Base-by-base conservation (phyloP, 805 yeast genomes). In the Priceomyces medius region DNA sequence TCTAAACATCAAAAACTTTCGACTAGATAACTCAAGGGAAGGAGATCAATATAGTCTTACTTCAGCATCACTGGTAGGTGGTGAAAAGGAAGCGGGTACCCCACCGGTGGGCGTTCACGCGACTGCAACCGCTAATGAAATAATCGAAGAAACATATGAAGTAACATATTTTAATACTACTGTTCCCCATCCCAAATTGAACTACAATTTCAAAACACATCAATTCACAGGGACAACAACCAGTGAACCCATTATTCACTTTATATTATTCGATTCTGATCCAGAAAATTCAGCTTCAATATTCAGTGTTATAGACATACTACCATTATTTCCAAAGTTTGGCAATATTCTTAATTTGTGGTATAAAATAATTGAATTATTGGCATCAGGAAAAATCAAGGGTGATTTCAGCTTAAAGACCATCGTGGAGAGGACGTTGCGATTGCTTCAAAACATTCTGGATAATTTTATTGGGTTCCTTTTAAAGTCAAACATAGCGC, bases 201-300 rank as follows among this genome's bases (percentile, higher is more conserved):
- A 49, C 18, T 58, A 78, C 43, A 87, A 83, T 53, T 56, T 76
- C 16, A 74, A 50, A 9, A 44, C 49, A 16, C 53, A 75, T 14
- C 46, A 53, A 13, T 66, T 74, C 20, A 48, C 71, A 6, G 71
- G 76, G 17, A 87, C 87, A n/a, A 46, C 56, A 24, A 58, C 87
- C 0, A 54, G 78, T 8, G 97, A 89, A 58, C 77, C 89, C 35
- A 70, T 89, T 27, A 79, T 90, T 42, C 97, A 90, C 62, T 76
- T 85, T 3, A 66, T 87, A 19, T 58, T 88, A 12, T 68, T 46
- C 31, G 42, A 38, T 17, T 31, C 44, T 20, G 44, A 44, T 17
- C 35, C 38, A n/a, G 49, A 47, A 16, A 42, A 47, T 43, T 32
- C 44, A 42, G 17, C 29, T 43, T 13, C 45, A 13, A 41, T 60